These are phyloP conservation scores for Pseudogymnoascus pannorum DNA, from an alignment of 2,329 filamentous ascomycete genomes.

Conservation along the genomic window DNA sequence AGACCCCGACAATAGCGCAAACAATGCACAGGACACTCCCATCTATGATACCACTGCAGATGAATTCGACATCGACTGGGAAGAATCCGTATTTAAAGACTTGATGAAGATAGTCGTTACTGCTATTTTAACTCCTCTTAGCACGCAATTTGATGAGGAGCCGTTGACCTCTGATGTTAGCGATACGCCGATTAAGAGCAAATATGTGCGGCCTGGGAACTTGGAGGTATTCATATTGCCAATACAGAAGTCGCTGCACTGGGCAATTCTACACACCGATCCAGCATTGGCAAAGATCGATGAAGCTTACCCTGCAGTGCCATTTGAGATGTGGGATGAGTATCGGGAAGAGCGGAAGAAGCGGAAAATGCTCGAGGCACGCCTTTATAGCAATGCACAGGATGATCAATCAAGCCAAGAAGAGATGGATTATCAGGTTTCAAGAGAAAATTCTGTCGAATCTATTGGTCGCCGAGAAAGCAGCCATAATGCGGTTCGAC, in stretches of 20 bases:
- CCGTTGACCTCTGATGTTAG: not conserved
- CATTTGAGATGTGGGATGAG: conserved; percentile 16
- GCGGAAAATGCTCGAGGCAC: not conserved
- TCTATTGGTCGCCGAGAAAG: not conserved
- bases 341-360: not conserved
- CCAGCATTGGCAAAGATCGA: conserved; percentile 34
- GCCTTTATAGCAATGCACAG: not conserved
- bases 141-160: not conserved
- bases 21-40: not conserved
- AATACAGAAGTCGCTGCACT: conserved; percentile 36
- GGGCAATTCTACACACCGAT: conserved; percentile 36
- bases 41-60: not conserved
- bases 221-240: conserved; percentile 36
- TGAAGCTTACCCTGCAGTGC: conserved; percentile 19
- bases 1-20: not conserved
- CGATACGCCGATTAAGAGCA: conserved; percentile 11
- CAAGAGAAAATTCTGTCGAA: not conserved
- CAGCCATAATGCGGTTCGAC: not conserved
- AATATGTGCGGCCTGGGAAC: conserved; percentile 38
- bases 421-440: not conserved
- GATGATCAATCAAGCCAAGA: not conserved
- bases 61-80: conserved; percentile 8
- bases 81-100: not conserved
- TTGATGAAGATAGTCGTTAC: not conserved
- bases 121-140: conserved; percentile 1